These are phyloP conservation scores for Nemania bipapillata DNA, from an alignment of 2,329 filamentous ascomycete species.

Conservation along the genomic window DNA sequence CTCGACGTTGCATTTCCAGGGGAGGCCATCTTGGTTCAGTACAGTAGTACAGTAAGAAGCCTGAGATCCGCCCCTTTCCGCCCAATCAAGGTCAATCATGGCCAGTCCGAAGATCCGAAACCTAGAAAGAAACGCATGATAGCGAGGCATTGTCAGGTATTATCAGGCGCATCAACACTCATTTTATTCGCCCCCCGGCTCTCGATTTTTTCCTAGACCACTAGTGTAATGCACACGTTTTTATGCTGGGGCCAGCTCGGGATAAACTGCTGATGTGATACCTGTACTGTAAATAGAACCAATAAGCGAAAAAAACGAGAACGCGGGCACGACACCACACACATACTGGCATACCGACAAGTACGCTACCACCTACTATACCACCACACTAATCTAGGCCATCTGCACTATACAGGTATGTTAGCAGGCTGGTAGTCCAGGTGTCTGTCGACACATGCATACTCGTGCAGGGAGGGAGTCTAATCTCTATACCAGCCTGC, in stretches of 20 bases:
- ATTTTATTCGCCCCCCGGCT: constrained; percentile 14
- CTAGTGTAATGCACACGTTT: constrained; percentile 32
- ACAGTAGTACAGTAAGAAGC: constrained; percentile 24
- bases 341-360: not conserved
- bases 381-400: not conserved
- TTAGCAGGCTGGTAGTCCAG: not conserved
- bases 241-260: constrained; percentile 19
- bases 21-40: constrained; percentile 16
- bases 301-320: constrained; percentile 15
- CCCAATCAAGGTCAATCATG: constrained; percentile 12
- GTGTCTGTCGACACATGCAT: not conserved
- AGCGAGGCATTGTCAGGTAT: constrained; percentile 12
- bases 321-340: constrained; percentile 3
- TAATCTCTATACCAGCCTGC: not conserved
- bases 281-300: constrained; percentile 28
- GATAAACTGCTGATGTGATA: constrained; percentile 24
- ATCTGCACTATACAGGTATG: not conserved
- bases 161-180: constrained; percentile 15
- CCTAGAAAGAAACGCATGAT: constrained; percentile 7
- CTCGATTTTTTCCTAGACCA: not conserved
- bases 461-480: not conserved
- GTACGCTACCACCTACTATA: not conserved
- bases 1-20: constrained; percentile 26
- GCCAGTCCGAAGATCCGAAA: constrained; percentile 13
- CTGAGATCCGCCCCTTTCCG: constrained; percentile 5